Percentiles rank a stretch among this genome's conserved stretches.
These are phyloP conservation scores for Trichosporon inkin DNA, from an alignment of 1,284 basidiomycete genomes.

Conservation along the genomic window DNA sequence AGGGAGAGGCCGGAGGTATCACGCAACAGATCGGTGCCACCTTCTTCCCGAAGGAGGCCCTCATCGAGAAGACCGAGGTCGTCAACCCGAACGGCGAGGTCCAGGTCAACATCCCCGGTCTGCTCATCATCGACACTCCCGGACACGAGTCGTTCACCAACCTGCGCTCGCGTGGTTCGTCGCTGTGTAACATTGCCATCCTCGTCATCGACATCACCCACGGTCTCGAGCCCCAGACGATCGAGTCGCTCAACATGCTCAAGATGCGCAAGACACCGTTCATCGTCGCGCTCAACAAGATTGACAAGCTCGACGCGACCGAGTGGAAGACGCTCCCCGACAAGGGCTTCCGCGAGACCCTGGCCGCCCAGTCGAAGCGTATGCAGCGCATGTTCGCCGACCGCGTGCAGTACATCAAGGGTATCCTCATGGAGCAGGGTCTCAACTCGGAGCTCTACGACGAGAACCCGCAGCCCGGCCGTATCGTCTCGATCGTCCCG, in stretches of 20 bases:
- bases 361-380: constrained; percentile 74
- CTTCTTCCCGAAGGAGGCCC: constrained; percentile 97
- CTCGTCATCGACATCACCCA: constrained; percentile 99
- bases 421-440: constrained; percentile 96
- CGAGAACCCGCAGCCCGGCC: constrained; percentile 93
- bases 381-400: constrained; percentile 93
- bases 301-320: constrained; percentile 48
- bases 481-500: constrained; percentile 93
- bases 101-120: constrained; percentile 95
- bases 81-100: constrained; percentile 79
- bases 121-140: constrained; percentile 96
- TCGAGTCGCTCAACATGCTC: constrained; percentile 90
- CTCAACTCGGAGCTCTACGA: constrained; percentile 94
- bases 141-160: constrained; percentile 99
- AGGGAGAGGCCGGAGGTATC: constrained; percentile 99
- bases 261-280: constrained; percentile 96
- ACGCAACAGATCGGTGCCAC: constrained; percentile 99
- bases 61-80: constrained; percentile 85
- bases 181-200: constrained; percentile 98
- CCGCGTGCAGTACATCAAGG: constrained; percentile 74
- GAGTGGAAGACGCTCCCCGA: constrained; percentile 91
- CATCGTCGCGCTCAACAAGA: constrained; percentile 96
- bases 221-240: constrained; percentile 93
- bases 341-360: constrained; percentile 84
- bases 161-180: constrained; percentile 90